These are phyloP conservation scores for Ophiostoma australiae DNA, from an alignment of 2,329 filamentous ascomycete genomes.

Conservation along the genomic window DNA sequence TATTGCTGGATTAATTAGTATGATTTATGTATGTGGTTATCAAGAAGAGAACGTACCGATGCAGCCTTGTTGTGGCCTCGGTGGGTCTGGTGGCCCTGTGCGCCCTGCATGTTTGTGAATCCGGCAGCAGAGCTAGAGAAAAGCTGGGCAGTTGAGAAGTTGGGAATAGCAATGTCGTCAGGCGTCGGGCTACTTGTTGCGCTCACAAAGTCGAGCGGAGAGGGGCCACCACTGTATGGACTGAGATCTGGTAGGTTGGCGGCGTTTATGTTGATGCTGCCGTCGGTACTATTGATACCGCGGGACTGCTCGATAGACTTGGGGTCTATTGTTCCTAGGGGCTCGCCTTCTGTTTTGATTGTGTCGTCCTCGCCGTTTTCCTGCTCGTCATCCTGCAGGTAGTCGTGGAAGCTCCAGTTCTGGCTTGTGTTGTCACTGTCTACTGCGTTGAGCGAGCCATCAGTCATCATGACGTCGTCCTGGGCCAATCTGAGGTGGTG, in stretches of 20 bases:
- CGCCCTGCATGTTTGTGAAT: slow-evolving; percentile 5
- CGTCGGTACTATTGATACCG: background rate
- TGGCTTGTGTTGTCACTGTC: slow-evolving; percentile 34
- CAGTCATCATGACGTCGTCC: slow-evolving; percentile 43
- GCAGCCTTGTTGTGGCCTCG: slow-evolving; percentile 37
- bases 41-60: slow-evolving; percentile 34
- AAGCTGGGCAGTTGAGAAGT: slow-evolving; percentile 21
- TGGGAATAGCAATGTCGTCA: slow-evolving; percentile 20
- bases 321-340: slow-evolving; percentile 35
- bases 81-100: background rate
- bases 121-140: slow-evolving; percentile 26
- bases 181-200: slow-evolving; percentile 53
- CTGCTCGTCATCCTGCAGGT: slow-evolving; percentile 39
- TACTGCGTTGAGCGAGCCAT: slow-evolving; percentile 30
- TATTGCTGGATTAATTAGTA: slow-evolving; percentile 41
- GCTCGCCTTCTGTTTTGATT: slow-evolving; percentile 26
- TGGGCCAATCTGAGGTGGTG: background rate
- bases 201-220: slow-evolving; percentile 48
- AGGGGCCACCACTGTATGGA: slow-evolving; percentile 25
- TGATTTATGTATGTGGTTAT: slow-evolving; percentile 30
- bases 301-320: slow-evolving; percentile 30
- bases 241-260: slow-evolving; percentile 21
- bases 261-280: background rate
- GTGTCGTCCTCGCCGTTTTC: slow-evolving; percentile 33
- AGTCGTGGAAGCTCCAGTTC: slow-evolving; percentile 40